Percentiles rank a stretch among this genome's conserved stretches.
Evolutionary conservation across 2,329 filamentous ascomycete species (phyloP).

Genomic region (Dactylella cylindrospora): DNA sequence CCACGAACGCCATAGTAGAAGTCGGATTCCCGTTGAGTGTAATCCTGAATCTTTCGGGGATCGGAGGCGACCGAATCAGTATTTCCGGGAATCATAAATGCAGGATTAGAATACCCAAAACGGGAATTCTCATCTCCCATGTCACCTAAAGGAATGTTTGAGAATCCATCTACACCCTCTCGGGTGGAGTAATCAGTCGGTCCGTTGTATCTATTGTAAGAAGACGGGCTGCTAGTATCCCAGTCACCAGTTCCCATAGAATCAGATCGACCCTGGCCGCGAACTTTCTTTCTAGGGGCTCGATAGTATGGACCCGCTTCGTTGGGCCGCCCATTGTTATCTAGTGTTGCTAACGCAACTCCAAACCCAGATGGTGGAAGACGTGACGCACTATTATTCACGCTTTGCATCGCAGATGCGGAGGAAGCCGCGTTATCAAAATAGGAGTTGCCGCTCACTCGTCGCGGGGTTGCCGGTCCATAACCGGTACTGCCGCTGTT

Average conservation of each 20-base stretch:
- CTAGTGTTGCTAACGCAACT: constrained; percentile 52
- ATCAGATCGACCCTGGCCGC: constrained; percentile 3
- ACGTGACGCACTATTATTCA: constrained; percentile 72
- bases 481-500: constrained; percentile 40
- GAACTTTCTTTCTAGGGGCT: constrained; percentile 25
- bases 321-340: constrained; percentile 52
- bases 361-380: constrained; percentile 61
- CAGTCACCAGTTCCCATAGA: constrained; percentile 50
- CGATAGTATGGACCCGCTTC: constrained; percentile 80
- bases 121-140: constrained; percentile 50
- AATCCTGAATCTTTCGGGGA: constrained; percentile 69
- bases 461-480: constrained; percentile 27
- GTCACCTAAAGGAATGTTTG: constrained; percentile 25
- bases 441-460: constrained; percentile 28
- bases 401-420: constrained; percentile 71
- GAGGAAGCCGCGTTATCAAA: constrained; percentile 46
- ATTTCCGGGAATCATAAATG: constrained; percentile 52
- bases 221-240: constrained; percentile 67
- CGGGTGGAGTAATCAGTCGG: constrained; percentile 53
- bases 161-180: constrained; percentile 22
- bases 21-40: constrained; percentile 90
- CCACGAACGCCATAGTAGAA: constrained; percentile 95
- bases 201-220: constrained; percentile 60
- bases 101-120: constrained; percentile 60
- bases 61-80: constrained; percentile 50